Base-by-base conservation (phyloP, 1,284 basidiomycete genomes). In the Cutaneotrichosporon curvatum region DNA sequence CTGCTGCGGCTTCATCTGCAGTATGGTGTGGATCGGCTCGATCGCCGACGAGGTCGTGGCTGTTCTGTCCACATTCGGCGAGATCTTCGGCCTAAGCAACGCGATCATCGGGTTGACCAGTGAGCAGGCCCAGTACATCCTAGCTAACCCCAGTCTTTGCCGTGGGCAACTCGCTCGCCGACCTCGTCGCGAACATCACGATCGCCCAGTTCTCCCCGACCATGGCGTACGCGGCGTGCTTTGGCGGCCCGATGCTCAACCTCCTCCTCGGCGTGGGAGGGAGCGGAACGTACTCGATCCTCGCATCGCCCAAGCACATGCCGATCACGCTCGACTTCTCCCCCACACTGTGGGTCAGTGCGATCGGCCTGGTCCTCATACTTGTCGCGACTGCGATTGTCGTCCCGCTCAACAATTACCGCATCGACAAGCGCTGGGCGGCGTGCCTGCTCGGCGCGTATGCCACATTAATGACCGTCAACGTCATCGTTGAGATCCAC, bases 171-270 rank as follows among this genome's bases (percentile, higher is more conserved):
- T 92, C 87, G 25, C 79, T 96, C 7, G 94, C 92, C 1, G 94
- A 98, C 71, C 79, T 97, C 16, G 92, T 98, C 3, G 92, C 94
- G 30, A 97, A 98, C 72, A 85, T 90, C 72, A 92, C 87, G 40
- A 87, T 89, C 8, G 90, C 89, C 16, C 84, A 69, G 52, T 72
- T 71, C 46, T 67, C 71, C 1, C 71, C 71, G 9, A 65, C 66
- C 32, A 72, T 72, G 71, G 68, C 70, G 11, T 72, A 70, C 51
- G 66, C 66, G 12, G 82, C 82, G 8, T 70, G 67, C 50, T 66
- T 72, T 52, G 66, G 58, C 23, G 53, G 60, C 3, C 51, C 59
- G 0, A 91, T 98, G 89, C 82, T 97, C 58, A 98, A 96, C 73
- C 87, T 98, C 57, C 80, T 97, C 4, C 81, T 98, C 43, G 71